Base-by-base conservation (phyloP, 2,329 filamentous ascomycete genomes). In the Trichoderma aggressivum region DNA sequence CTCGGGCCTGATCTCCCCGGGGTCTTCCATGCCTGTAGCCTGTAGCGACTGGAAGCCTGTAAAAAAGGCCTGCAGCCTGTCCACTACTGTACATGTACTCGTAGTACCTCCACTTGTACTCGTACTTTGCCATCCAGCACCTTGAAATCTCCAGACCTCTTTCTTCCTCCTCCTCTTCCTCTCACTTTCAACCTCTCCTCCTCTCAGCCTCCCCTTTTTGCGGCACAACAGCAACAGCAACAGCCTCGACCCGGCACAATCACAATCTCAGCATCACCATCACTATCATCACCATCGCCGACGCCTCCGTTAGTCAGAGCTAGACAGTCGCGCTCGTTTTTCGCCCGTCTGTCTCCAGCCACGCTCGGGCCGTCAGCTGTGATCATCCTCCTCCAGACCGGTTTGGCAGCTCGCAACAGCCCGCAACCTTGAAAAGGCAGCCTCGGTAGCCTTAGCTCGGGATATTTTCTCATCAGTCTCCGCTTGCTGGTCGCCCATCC, bases 401-500 rank as follows among this genome's bases (percentile, higher is more conserved):
- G 70, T 68, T 71, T 67, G 70, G 70, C 50, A 56, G 56, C 55
- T 67, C 32, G 59, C 60, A 63, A 58, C 61, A 64, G 50, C 56
- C 55, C 26, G 39, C 36, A 61, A 69, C 66, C 66, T 69, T 69
- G 66, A 61, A 66, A 66, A 34, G 24, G 39, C 62, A 32, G 43
- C 70, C 39, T 67, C 58, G 63, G 63, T 47, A 67, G 58, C 58
- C 50, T 71, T 58, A 63, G 70, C 58, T 34, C 28, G 50, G 34
- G 70, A 67, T 43, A 55, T 62, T 60, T 50, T 67, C 60, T 58
- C 70, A 53, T 43, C 58, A 39, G 63, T 72, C 66, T 73, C 72
- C 72, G 72, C 73, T 74, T 72, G 24, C 65, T 70, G 58, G 53
- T 47, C 62, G 56, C 26, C 61, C 63, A 55, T 67, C 62, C 50